phyloP scores from a whole-genome alignment of 495 filamentous ascomycete species.

The Astrothelium subdiscretum region DNA sequence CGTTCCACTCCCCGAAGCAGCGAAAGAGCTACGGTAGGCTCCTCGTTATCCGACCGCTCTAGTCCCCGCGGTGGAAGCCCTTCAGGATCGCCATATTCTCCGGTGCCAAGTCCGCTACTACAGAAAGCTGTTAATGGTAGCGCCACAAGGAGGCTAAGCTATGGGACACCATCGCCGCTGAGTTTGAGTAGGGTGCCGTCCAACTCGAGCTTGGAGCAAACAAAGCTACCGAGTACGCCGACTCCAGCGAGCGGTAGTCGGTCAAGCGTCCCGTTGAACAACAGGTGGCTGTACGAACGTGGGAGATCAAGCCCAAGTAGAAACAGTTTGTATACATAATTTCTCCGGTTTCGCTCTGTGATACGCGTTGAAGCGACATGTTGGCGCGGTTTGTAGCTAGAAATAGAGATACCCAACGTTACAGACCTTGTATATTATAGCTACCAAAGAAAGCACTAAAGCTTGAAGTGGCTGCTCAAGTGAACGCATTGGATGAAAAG shows the following conservation, averaged over 20 bases:
- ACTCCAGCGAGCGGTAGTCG: conserved; percentile 52
- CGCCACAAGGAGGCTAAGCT: conserved; percentile 47
- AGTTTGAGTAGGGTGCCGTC: conserved; percentile 38
- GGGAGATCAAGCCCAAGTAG: conserved; percentile 37
- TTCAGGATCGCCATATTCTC: conserved; percentile 37
- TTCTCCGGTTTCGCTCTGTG: background rate
- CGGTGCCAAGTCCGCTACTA: conserved; percentile 50
- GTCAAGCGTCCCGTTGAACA: conserved; percentile 63
- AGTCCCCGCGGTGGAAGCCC: conserved; percentile 35
- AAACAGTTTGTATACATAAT: conserved; percentile 5
- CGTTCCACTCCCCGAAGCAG: conserved; percentile 52
- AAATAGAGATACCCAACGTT: background rate
- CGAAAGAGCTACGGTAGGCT: conserved; percentile 39
- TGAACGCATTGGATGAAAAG: too few relatives aligned
- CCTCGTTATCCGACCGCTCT: conserved; percentile 37
- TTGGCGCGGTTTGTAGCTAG: background rate
- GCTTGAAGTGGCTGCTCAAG: too few relatives aligned
- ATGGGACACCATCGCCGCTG: conserved; percentile 42
- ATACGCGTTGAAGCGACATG: background rate
- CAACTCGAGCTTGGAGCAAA: conserved; percentile 30
- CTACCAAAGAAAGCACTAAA: too few relatives aligned
- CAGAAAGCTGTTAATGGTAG: conserved; percentile 53
- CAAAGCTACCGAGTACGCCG: conserved; percentile 44
- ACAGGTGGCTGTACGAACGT: conserved; percentile 87
- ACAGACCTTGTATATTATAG: background rate